Percentiles rank a stretch among this genome's conserved stretches.
Conservation (phyloP, 2,329 filamentous ascomycete genomes). For the Pseudonectria buxi region DNA sequence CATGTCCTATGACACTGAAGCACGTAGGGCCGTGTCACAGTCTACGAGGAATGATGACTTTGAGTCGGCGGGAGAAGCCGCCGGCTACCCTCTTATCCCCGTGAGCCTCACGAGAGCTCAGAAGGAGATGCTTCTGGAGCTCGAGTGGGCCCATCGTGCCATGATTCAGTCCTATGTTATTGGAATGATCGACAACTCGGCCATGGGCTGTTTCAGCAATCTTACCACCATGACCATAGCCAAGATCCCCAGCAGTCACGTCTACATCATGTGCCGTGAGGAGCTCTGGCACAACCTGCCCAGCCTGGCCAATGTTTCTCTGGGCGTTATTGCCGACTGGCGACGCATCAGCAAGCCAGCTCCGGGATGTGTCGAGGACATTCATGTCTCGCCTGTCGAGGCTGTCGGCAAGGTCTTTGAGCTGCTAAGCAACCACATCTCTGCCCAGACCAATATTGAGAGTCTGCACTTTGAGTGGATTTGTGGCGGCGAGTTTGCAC, state of each 20-base stretch:
- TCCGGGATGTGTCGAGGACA: constrained; percentile 43
- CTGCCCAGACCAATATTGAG: constrained; percentile 42
- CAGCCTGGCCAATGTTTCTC: constrained; percentile 44
- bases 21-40: constrained; percentile 6
- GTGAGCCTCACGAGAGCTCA: constrained; percentile 53
- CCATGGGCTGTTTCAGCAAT: constrained; percentile 39
- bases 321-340: constrained; percentile 62
- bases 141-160: constrained; percentile 61
- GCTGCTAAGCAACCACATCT: constrained; percentile 46
- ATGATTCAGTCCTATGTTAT: constrained; percentile 63
- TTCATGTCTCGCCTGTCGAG: constrained; percentile 41
- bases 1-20: constrained; percentile 9
- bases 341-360: constrained; percentile 48
- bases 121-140: constrained; percentile 61
- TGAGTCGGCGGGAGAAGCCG: constrained; percentile 17
- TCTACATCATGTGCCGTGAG: constrained; percentile 46
- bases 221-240: constrained; percentile 57
- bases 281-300: constrained; percentile 58
- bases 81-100: constrained; percentile 40
- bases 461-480: constrained; percentile 60
- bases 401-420: constrained; percentile 45
- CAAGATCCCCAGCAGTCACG: constrained; percentile 55
- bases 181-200: constrained; percentile 53
- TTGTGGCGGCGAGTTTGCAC: constrained; percentile 60
- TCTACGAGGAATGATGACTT: constrained; percentile 8